phyloP scores from a whole-genome alignment of 2,329 filamentous ascomycete species.

The Pyricularia sp. region DNA sequence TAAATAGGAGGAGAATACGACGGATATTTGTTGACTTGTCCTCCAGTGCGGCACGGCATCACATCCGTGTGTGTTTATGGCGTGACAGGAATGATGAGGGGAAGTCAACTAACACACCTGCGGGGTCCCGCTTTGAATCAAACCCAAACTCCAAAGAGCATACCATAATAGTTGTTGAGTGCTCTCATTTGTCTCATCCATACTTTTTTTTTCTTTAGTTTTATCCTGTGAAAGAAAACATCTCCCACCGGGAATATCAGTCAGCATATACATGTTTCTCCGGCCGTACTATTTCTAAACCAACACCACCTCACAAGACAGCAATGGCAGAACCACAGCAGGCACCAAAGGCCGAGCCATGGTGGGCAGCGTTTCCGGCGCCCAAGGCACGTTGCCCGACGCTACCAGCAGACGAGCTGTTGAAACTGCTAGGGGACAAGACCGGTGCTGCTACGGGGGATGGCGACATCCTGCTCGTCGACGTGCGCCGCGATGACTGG shows the following conservation, averaged over 20 bases:
- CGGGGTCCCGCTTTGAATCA: neutral
- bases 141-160: neutral
- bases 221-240: neutral
- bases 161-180: neutral
- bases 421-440: slow-evolving; percentile 25
- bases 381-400: slow-evolving; percentile 23
- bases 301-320: neutral
- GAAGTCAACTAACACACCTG: neutral
- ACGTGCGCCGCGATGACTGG: slow-evolving; percentile 40
- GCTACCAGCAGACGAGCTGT: slow-evolving; percentile 26
- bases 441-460: slow-evolving; percentile 14
- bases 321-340: neutral
- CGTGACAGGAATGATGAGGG: neutral
- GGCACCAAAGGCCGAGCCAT: slow-evolving; percentile 8
- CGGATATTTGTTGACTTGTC: neutral
- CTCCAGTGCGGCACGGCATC: neutral
- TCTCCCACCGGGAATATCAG: neutral
- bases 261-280: neutral
- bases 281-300: neutral
- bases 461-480: slow-evolving; percentile 32
- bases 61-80: neutral
- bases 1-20: rapidly evolving
- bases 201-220: neutral
- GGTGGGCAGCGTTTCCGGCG: slow-evolving; percentile 30
- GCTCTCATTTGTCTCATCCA: neutral